These are phyloP conservation scores for Trifolium pratense DNA, from an alignment of 306 rosid species.

Conservation along the genomic window DNA sequence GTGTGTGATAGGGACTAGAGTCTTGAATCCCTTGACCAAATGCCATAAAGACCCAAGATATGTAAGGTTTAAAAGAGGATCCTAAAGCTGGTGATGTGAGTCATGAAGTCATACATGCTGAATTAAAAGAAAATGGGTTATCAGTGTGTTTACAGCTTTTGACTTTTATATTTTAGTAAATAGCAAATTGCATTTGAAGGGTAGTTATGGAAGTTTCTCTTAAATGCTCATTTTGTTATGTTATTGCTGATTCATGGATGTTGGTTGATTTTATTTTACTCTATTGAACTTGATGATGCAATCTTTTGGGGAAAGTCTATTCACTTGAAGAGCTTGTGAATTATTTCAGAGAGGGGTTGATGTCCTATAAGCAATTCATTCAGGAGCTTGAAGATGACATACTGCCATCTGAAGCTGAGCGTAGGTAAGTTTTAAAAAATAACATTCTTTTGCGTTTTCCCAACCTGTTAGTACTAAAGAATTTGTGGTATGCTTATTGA, in stretches of 20 bases:
- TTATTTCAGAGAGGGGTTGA: conserved; percentile 90
- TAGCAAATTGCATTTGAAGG: background rate
- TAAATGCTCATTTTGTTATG: conserved; percentile 14
- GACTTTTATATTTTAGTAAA: background rate
- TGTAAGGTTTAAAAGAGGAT: background rate
- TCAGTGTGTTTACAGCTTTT: background rate
- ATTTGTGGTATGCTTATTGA: conserved; percentile 4
- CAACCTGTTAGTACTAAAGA: conserved; percentile 15
- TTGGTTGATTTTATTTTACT: conserved; percentile 10
- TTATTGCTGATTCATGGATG: conserved; percentile 11
- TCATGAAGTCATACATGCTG: background rate
- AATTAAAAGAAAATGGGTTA: background rate
- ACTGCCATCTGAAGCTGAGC: conserved; percentile 96
- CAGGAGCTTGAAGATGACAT: conserved; percentile 99
- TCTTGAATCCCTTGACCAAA: background rate
- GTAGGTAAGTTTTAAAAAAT: conserved; percentile 61
- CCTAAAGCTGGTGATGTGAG: background rate
- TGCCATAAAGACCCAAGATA: background rate
- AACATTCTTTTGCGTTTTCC: conserved; percentile 16
- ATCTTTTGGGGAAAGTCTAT: conserved; percentile 10
- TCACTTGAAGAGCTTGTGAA: conserved; percentile 36
- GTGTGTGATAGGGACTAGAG: conserved; percentile 13
- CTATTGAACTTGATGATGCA: conserved; percentile 10
- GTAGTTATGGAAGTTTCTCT: conserved; percentile 8
- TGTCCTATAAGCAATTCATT: conserved; percentile 98